Evolutionary conservation across 2,329 filamentous ascomycete species (phyloP), one percentile per base, ranked within the genome.

Genomic region (Mycosphaerella arachidis): DNA sequence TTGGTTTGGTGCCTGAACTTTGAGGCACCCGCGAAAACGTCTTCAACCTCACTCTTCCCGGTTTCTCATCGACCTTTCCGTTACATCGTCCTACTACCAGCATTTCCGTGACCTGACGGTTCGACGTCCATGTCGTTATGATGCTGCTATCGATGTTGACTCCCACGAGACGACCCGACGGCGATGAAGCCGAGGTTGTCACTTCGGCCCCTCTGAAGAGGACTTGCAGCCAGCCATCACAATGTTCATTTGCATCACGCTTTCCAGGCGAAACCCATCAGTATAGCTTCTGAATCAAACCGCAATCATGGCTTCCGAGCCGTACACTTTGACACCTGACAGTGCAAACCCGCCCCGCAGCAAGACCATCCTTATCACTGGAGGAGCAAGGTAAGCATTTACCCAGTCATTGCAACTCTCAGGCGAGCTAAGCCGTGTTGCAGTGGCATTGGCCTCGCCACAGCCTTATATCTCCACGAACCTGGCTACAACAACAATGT

Each of bases 371-470:
- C 59, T 71, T 10, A 71, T 72, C 57, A 71, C 69, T 7, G 70
- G 70, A 43, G 70, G 68, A 30, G 68, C 67, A 20, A 60, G 59
- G 63, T 61, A 61, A 50, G 45, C 24, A 37, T 24, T 10, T 16
- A 37, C 16, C 16, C 20, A 2, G 16, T 45, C 5, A 33, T 18
- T 27, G 24, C 5, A 13, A 27, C 13, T 48, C 13, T 13, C 18
- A 52, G 51, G 6, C 2, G 48, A 9, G 45, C 54, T 58, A 2
- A 56, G 13, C 29, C 6, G n/a, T 31, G n/a, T 24, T 40, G 16
- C 56, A 67, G 63, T n/a, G 70, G 70, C 40, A 71, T 72, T 31
- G 70, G 70, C 27, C 64, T 71, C 3, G 69, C 70, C 56, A 72
- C 70, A 54, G 68, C 68, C 35, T 61, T 68, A 9, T 67, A 66